A percentile compares a stretch with the other conserved stretches of the same genome.
These are phyloP conservation scores for Monosporascus ibericus DNA, from an alignment of 2,329 filamentous ascomycete genomes.

Conservation along the genomic window DNA sequence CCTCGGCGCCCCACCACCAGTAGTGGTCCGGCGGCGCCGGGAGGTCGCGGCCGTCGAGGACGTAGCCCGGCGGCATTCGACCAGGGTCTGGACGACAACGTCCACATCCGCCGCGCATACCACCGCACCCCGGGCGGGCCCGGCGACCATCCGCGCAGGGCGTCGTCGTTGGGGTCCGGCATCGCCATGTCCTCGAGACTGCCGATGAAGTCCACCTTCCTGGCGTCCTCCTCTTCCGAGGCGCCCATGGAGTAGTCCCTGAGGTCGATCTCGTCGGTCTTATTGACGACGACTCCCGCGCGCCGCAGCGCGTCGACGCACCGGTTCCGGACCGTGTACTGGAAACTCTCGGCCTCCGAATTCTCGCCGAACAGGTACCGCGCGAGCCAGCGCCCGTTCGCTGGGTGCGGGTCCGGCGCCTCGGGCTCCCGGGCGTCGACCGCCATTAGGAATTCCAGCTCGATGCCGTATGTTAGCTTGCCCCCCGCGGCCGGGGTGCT, in stretches of 20 bases:
- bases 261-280: not conserved
- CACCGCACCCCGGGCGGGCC: no score
- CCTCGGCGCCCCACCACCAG: constrained; percentile 4
- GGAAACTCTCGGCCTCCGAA: not conserved
- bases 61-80: not conserved
- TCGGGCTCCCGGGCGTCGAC: not conserved
- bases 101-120: no score
- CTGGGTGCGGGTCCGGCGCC: constrained; percentile 11
- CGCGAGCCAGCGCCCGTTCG: constrained; percentile 8
- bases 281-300: not conserved
- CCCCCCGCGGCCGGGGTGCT: not conserved
- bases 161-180: no score
- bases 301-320: constrained; percentile 9
- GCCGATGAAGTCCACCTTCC: no score
- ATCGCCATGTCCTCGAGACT: no score
- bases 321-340: constrained; percentile 8
- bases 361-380: not conserved
- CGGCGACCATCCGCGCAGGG: no score
- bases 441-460: constrained; percentile 15
- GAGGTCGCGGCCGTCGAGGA: not conserved
- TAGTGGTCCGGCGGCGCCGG: not conserved
- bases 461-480: constrained; percentile 12
- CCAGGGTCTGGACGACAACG: no score
- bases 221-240: no score
- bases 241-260: no score